These are phyloP conservation scores for Syncephalastrum contaminatum DNA, from an alignment of 371 early-diverging fungal genomes.

Conservation along the genomic window DNA sequence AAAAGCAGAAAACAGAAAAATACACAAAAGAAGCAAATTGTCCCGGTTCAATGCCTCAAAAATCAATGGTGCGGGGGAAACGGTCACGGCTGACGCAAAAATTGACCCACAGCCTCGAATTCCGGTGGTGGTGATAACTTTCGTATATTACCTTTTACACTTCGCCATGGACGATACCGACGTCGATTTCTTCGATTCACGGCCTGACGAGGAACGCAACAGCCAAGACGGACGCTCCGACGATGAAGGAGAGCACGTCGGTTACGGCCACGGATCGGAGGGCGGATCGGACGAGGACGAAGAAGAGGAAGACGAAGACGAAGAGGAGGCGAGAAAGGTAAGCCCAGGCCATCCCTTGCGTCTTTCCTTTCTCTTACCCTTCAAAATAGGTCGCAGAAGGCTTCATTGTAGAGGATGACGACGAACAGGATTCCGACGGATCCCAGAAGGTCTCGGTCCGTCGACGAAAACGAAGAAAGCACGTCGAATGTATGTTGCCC, in stretches of 20 bases:
- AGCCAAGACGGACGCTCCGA: slow-evolving; percentile 27
- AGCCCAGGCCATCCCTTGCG: slow-evolving; percentile 13
- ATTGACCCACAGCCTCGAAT: no score
- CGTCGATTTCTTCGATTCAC: slow-evolving; percentile 7
- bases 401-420: slow-evolving; percentile 70
- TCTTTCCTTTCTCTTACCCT: neutral
- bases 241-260: slow-evolving; percentile 54
- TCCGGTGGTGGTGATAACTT: neutral
- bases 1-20: no score
- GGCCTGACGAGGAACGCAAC: slow-evolving; percentile 7
- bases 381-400: slow-evolving; percentile 56
- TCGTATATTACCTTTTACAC: neutral
- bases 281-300: slow-evolving; percentile 52
- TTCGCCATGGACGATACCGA: slow-evolving; percentile 9
- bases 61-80: no score
- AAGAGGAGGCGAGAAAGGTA: slow-evolving; percentile 55
- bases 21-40: no score
- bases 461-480: slow-evolving; percentile 53
- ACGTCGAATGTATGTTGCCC: slow-evolving; percentile 35
- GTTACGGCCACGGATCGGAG: slow-evolving; percentile 34
- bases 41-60: no score
- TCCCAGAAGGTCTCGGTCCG: slow-evolving; percentile 38
- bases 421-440: slow-evolving; percentile 47
- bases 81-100: no score
- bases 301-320: slow-evolving; percentile 62